phyloP scores from a whole-genome alignment of 257 asterid genomes.

The Henckelia pumila region DNA sequence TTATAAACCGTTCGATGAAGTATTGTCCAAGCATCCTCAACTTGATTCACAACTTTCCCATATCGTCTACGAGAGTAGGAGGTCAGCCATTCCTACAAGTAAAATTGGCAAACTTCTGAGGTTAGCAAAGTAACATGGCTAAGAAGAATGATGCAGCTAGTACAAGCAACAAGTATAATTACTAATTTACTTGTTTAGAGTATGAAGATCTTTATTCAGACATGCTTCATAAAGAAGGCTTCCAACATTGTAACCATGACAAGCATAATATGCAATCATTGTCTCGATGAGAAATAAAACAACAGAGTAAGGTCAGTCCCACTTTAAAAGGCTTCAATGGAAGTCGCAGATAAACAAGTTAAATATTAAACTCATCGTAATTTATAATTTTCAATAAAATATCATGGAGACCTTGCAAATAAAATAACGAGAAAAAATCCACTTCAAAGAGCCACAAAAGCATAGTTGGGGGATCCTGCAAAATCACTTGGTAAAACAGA shows the following conservation, averaged over 20 bases:
- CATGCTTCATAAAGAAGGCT: too few relatives aligned
- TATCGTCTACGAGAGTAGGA: conserved; percentile 79
- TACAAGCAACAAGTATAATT: too few relatives aligned
- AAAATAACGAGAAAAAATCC: neutral
- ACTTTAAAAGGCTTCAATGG: too few relatives aligned
- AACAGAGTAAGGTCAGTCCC: too few relatives aligned
- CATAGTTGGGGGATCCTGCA: neutral
- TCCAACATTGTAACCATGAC: too few relatives aligned
- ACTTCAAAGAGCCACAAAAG: conserved; percentile 5
- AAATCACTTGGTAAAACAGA: neutral
- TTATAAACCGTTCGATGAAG: conserved; percentile 82
- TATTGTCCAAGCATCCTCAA: conserved; percentile 82
- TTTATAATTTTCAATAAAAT: conserved; percentile 10
- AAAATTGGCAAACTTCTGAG: conserved; percentile 21
- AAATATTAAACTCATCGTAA: neutral
- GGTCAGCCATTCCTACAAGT: conserved; percentile 80
- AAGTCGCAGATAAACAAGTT: neutral
- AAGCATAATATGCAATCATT: too few relatives aligned
- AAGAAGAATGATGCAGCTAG: neutral
- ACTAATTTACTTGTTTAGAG: too few relatives aligned
- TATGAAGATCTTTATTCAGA: too few relatives aligned
- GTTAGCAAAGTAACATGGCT: conserved; percentile 15
- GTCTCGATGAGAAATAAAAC: too few relatives aligned
- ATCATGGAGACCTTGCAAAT: conserved; percentile 5
- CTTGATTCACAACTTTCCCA: conserved; percentile 62